Percentiles rank a stretch among this genome's conserved stretches.
phyloP scores from a whole-genome alignment of 352 stramenopile genomes.

The Blastocystis sp. region DNA sequence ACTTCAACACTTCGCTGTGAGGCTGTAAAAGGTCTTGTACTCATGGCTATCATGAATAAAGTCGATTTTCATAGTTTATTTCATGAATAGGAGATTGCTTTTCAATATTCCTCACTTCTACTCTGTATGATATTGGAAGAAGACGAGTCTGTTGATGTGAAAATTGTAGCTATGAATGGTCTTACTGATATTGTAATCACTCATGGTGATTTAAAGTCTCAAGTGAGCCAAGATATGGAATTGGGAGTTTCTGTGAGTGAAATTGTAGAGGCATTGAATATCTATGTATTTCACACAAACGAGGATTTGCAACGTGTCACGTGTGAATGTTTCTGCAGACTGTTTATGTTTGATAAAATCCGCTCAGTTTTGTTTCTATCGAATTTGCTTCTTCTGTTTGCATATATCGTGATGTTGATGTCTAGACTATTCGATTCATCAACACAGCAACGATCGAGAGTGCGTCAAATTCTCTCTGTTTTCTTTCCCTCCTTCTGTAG shows the following conservation, averaged over 20 bases:
- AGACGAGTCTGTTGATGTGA: not conserved
- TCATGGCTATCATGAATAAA: not conserved
- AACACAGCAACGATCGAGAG: not conserved
- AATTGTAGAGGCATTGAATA: not conserved
- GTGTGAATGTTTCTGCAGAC: not conserved
- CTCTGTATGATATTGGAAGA: constrained; percentile 30
- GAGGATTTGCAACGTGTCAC: not conserved
- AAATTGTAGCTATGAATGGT: not conserved
- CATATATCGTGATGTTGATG: not conserved
- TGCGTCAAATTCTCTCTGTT: constrained; percentile 6
- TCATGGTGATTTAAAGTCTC: not conserved
- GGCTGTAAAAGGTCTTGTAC: not conserved
- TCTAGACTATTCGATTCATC: constrained; percentile 20
- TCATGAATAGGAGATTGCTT: not conserved
- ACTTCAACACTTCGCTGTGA: not conserved
- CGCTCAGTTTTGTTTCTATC: not conserved
- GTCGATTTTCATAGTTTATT: not conserved
- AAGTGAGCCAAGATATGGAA: not conserved
- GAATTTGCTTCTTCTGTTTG: not conserved
- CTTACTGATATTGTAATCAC: not conserved
- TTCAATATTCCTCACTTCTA: not conserved
- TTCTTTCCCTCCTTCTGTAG: constrained; percentile 32
- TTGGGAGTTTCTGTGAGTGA: constrained; percentile 26
- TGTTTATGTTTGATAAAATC: constrained; percentile 40
- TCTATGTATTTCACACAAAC: not conserved